These are phyloP conservation scores for Chlamydomonas reinhardtii DNA, from an alignment of 163 green algal species.

Conservation along the genomic window DNA sequence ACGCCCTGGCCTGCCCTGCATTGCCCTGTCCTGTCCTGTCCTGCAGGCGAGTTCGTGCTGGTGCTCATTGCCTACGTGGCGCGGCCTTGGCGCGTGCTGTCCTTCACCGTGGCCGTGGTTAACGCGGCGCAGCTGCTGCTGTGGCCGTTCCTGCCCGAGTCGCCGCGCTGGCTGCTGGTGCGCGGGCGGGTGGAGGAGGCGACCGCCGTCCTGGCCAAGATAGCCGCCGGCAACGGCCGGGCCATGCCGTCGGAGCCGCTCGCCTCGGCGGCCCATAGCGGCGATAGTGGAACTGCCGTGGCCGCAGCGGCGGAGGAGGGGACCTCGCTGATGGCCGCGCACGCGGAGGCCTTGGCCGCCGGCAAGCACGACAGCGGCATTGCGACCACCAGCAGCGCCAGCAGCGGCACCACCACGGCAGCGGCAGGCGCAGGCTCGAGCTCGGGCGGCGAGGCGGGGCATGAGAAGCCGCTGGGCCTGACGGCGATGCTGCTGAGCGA, in stretches of 20 bases:
- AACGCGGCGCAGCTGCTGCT: constrained; percentile 41
- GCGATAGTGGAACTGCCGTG: background rate
- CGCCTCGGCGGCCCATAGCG: background rate
- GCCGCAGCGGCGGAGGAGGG: constrained; percentile 16
- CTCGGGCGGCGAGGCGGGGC: background rate
- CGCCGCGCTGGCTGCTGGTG: constrained; percentile 56
- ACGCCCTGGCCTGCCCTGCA: no score
- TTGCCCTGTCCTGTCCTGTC: no score
- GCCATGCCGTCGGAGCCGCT: constrained; percentile 39
- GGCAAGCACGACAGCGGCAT: no score
- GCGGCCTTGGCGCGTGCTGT: constrained; percentile 30
- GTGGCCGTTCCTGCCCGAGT: constrained; percentile 55
- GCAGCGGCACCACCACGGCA: no score
- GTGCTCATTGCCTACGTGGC: constrained; percentile 22
- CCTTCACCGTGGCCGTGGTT: constrained; percentile 40
- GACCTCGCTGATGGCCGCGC: background rate
- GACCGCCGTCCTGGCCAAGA: constrained; percentile 33
- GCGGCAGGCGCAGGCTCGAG: no score
- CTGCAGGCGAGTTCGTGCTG: constrained; percentile 43
- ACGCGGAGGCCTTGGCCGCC: no score
- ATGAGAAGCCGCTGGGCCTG: background rate
- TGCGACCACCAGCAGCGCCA: no score
- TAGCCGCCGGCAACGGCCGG: constrained; percentile 18
- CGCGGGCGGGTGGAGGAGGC: constrained; percentile 44
- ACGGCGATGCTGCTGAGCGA: constrained; percentile 43